Evolutionary conservation across 768 basidiomycete genomes (phyloP), one percentile per base, ranked within the genome.

Genomic region (Auriculariales sp.): DNA sequence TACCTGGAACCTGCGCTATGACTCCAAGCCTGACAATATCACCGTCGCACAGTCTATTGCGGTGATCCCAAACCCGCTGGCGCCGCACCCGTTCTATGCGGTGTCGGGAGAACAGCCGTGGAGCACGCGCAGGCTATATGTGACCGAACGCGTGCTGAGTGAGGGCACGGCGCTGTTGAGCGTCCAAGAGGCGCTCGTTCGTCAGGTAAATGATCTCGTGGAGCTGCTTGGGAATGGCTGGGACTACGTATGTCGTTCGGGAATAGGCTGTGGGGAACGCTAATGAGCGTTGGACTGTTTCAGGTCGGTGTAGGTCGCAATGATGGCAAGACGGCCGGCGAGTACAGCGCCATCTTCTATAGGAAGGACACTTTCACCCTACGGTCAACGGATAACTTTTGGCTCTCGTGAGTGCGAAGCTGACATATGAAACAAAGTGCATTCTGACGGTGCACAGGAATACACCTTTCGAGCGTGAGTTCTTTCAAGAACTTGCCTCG

Each of bases 241-340:
- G 72, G 68, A 61, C 14, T 75, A 73, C 72, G 75, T 75, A 49
- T 47, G 70, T 56, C 14, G 19, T 46, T n/a, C n/a, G n/a, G n/a
- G n/a, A n/a, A n/a, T n/a, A n/a, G n/a, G n/a, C n/a, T n/a, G n/a
- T n/a, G n/a, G n/a, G n/a, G n/a, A n/a, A n/a, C n/a, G n/a, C n/a
- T n/a, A n/a, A n/a, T n/a, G n/a, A n/a, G n/a, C n/a, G n/a, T n/a
- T n/a, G n/a, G n/a, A n/a, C n/a, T n/a, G n/a, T n/a, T n/a, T n/a
- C n/a, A n/a, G n/a, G n/a, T 79, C 19, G 79, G 78, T 2, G 77
- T 79, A 0, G 80, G 79, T 0, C 65, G 80, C n/a, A 72, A 78
- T 49, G 75, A 82, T 55, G 79, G 79, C 3, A 60, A 60, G 6
- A 51, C 63, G 14, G 68, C 66, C 1, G 79, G 80, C 28, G 80